Conservation (phyloP, 2,329 filamentous ascomycete genomes). For the Cercospora sesami region DNA sequence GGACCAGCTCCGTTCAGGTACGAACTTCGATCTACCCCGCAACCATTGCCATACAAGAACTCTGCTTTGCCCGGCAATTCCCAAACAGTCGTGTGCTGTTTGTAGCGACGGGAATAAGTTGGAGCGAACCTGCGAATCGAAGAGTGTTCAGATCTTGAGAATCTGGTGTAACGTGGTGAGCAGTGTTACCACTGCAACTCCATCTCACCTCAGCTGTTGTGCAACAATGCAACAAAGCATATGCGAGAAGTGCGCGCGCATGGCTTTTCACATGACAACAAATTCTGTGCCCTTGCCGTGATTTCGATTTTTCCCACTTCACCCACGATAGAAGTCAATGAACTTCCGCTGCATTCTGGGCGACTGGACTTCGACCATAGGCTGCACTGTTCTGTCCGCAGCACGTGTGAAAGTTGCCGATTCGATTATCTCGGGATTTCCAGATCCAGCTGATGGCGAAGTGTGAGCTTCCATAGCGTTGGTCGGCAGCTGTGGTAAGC, state of each 20-base stretch:
- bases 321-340: slow-evolving; percentile 1
- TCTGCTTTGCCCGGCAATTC: background rate
- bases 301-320: background rate
- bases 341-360: background rate
- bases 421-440: background rate
- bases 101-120: background rate
- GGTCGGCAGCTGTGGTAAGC: background rate
- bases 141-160: background rate
- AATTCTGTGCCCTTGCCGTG: background rate
- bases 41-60: background rate
- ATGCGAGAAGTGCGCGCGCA: background rate
- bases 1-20: background rate
- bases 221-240: background rate
- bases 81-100: background rate
- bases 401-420: background rate
- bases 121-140: background rate
- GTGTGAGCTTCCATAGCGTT: background rate
- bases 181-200: background rate
- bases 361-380: background rate
- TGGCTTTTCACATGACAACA: background rate
- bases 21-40: background rate
- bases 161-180: background rate
- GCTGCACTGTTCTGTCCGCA: background rate
- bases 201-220: background rate
- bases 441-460: background rate